Conservation (phyloP, 1,139 yeast species). For the Saccharomyces hybrid region DNA sequence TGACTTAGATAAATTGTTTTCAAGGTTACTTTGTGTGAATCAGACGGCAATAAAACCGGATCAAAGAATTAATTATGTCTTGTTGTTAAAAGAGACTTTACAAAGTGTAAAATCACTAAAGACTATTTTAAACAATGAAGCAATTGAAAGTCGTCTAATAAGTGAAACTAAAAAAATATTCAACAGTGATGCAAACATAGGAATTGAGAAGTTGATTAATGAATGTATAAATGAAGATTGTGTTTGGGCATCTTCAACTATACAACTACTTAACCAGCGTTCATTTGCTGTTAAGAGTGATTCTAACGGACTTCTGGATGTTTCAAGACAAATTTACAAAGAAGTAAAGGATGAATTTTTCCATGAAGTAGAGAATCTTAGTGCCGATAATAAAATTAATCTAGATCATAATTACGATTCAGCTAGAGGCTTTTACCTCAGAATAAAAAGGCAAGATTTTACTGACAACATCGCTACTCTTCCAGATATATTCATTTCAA, state of each 20-base stretch:
- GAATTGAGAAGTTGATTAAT: conserved; percentile 27
- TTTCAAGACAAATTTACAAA: conserved; percentile 38
- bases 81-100: conserved; percentile 34
- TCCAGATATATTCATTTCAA: conserved; percentile 34
- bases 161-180: conserved; percentile 31
- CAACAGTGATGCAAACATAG: conserved; percentile 20
- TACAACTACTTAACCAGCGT: conserved; percentile 39
- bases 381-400: conserved; percentile 20
- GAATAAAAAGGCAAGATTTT: conserved; percentile 21
- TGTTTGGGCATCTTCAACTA: conserved; percentile 35
- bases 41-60: conserved; percentile 22
- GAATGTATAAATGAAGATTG: conserved; percentile 36
- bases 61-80: conserved; percentile 36
- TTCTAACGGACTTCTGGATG: conserved; percentile 40
- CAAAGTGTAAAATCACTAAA: conserved; percentile 10
- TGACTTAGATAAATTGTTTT: conserved; percentile 36
- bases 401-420: conserved; percentile 34
- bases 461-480: conserved; percentile 13
- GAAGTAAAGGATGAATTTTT: conserved; percentile 34
- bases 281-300: conserved; percentile 40
- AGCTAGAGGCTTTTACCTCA: conserved; percentile 36
- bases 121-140: conserved; percentile 13
- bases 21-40: conserved; percentile 25
- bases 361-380: conserved; percentile 21
- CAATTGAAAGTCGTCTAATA: conserved; percentile 18